Conservation (phyloP, 1,284 basidiomycete genomes). For the Termitomyces sp. region DNA sequence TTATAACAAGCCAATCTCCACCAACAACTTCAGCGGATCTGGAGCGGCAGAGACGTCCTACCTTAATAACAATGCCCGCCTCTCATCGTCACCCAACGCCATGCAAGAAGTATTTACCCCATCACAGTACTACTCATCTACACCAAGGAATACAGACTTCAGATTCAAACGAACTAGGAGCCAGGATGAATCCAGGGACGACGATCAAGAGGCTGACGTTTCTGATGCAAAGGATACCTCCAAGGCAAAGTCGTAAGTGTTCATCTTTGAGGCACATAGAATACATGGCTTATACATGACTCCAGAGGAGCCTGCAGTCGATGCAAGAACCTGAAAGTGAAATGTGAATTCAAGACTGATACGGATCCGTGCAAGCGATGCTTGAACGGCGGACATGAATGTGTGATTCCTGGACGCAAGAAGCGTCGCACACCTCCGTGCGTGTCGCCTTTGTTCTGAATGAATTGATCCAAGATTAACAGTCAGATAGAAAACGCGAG, state of each 20-base stretch:
- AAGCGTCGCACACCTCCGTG: slow-evolving; percentile 73
- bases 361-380: slow-evolving; percentile 70
- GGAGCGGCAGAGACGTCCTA: slow-evolving; percentile 12
- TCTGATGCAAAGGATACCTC: slow-evolving; percentile 20
- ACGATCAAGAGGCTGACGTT: slow-evolving; percentile 31
- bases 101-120: slow-evolving; percentile 23
- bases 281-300: not conserved
- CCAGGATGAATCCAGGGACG: slow-evolving; percentile 25
- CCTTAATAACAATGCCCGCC: not conserved
- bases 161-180: slow-evolving; percentile 27
- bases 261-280: not conserved
- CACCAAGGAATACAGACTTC: slow-evolving; percentile 17
- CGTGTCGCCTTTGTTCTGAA: slow-evolving; percentile 22
- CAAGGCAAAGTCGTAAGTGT: slow-evolving; percentile 46
- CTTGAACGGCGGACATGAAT: slow-evolving; percentile 60
- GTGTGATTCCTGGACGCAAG: slow-evolving; percentile 70
- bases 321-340: slow-evolving; percentile 75
- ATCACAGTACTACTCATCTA: slow-evolving; percentile 20
- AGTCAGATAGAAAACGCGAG: slow-evolving; percentile 53
- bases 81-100: slow-evolving; percentile 23
- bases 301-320: slow-evolving; percentile 35
- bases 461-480: not conserved
- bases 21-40: slow-evolving; percentile 4
- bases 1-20: slow-evolving; percentile 7
- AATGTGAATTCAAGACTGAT: slow-evolving; percentile 65